phyloP scores from a whole-genome alignment of 805 yeast genomes.

The Candida oleophila region DNA sequence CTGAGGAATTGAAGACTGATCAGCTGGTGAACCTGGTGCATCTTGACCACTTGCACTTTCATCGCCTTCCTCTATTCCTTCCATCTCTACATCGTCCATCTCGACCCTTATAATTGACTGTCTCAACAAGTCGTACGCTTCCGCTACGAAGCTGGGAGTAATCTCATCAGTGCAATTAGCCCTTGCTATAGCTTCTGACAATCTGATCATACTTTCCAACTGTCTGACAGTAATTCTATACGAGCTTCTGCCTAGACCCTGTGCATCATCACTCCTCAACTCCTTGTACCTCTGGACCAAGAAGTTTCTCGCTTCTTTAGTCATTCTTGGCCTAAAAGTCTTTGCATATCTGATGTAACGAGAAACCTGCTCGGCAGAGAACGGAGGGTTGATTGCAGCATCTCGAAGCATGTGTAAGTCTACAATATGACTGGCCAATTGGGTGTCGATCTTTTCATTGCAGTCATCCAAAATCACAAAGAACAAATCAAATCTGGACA shows the following conservation, averaged over 20 bases:
- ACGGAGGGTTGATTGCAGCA: conserved; percentile 87
- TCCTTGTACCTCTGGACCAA: conserved; percentile 81
- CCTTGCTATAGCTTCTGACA: conserved; percentile 94
- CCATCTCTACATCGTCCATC: conserved; percentile 86
- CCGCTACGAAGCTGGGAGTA: conserved; percentile 82
- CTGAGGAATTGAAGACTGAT: no score
- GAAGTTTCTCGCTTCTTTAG: conserved; percentile 73
- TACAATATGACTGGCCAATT: conserved; percentile 89
- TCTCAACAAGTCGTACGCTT: conserved; percentile 85
- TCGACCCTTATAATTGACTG: conserved; percentile 93
- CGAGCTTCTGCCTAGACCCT: conserved; percentile 79
- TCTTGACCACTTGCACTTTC: no score
- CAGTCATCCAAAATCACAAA: conserved; percentile 94
- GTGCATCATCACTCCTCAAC: conserved; percentile 85
- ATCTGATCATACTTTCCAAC: conserved; percentile 87
- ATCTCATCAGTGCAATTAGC: conserved; percentile 93
- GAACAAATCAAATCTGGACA: conserved; percentile 96
- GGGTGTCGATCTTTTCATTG: conserved; percentile 85
- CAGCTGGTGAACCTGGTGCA: no score
- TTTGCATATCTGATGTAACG: conserved; percentile 89
- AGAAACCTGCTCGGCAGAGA: conserved; percentile 79
- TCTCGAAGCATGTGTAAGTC: conserved; percentile 89
- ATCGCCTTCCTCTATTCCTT: conserved; percentile 36
- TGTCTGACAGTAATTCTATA: conserved; percentile 97
- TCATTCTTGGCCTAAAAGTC: conserved; percentile 88